phyloP scores from a whole-genome alignment of 495 filamentous ascomycete species.

The Haplographium delicatum region DNA sequence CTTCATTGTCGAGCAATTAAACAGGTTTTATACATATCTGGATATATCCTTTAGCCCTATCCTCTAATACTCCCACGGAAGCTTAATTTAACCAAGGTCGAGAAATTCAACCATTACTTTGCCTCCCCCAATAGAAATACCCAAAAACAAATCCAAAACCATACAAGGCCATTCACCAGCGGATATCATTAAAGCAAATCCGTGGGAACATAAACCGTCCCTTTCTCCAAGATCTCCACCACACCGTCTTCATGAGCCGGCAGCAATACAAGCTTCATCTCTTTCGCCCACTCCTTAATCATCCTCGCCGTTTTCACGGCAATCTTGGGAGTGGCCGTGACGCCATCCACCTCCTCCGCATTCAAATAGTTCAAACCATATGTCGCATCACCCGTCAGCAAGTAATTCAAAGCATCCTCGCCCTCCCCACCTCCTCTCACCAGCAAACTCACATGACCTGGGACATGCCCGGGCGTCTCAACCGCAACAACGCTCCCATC shows the following conservation, averaged over 20 bases:
- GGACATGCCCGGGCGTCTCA: slow-evolving; percentile 32
- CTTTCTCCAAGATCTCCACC: too few relatives aligned
- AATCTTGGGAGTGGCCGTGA: slow-evolving; percentile 27
- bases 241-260: slow-evolving; percentile 33
- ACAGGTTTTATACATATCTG: too few relatives aligned
- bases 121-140: too few relatives aligned
- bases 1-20: too few relatives aligned
- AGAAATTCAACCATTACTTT: too few relatives aligned
- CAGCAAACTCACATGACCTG: slow-evolving; percentile 28
- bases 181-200: too few relatives aligned
- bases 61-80: too few relatives aligned
- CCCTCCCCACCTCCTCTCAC: slow-evolving; percentile 13
- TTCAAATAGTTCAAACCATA: slow-evolving; percentile 29
- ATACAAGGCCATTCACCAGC: too few relatives aligned
- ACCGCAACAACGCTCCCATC: slow-evolving; percentile 29
- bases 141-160: too few relatives aligned
- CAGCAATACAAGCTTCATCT: slow-evolving; percentile 25
- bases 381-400: slow-evolving; percentile 30
- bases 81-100: too few relatives aligned
- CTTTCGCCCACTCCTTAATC: slow-evolving; percentile 29
- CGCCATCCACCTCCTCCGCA: slow-evolving; percentile 29
- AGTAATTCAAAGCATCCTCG: slow-evolving; percentile 20
- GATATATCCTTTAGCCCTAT: too few relatives aligned
- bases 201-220: too few relatives aligned
- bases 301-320: slow-evolving; percentile 24